Conservation (phyloP, 106 monocot genomes). For the Apostasia shenzhenica region DNA sequence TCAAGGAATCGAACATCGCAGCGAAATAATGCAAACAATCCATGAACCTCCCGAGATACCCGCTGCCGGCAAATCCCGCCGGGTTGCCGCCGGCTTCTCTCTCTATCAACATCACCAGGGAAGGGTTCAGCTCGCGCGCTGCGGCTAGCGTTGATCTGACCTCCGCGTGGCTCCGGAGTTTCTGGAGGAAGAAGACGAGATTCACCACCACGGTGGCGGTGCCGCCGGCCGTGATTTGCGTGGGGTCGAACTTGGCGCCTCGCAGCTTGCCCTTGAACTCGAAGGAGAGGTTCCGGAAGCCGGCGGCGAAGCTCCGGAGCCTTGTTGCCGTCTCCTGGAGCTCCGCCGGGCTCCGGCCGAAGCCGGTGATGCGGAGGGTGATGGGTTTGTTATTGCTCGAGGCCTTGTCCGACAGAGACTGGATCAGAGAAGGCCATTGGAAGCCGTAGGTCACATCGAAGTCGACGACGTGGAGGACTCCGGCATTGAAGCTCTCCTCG, state of each 20-base stretch:
- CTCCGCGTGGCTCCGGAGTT: slow-evolving; percentile 22
- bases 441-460: slow-evolving; percentile 59
- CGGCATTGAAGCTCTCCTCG: slow-evolving; percentile 15
- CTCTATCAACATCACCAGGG: slow-evolving; percentile 39
- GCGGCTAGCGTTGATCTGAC: slow-evolving; percentile 10
- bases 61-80: slow-evolving; percentile 4
- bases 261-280: slow-evolving; percentile 30
- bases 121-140: slow-evolving; percentile 32
- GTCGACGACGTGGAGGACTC: slow-evolving; percentile 44
- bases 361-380: slow-evolving; percentile 38
- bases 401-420: slow-evolving; percentile 55
- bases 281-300: slow-evolving; percentile 40
- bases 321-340: slow-evolving; percentile 37
- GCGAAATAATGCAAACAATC: slow-evolving; percentile 41
- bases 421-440: slow-evolving; percentile 76
- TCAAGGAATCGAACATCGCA: slow-evolving; percentile 45
- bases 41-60: slow-evolving; percentile 23
- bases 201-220: slow-evolving; percentile 41
- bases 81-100: slow-evolving; percentile 24
- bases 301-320: slow-evolving; percentile 32
- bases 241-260: background rate
- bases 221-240: slow-evolving; percentile 4
- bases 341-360: slow-evolving; percentile 27
- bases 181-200: slow-evolving; percentile 34
- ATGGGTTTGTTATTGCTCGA: slow-evolving; percentile 11